Conservation (phyloP, 371 early-diverging fungal species). For the Rhizopus delemar region DNA sequence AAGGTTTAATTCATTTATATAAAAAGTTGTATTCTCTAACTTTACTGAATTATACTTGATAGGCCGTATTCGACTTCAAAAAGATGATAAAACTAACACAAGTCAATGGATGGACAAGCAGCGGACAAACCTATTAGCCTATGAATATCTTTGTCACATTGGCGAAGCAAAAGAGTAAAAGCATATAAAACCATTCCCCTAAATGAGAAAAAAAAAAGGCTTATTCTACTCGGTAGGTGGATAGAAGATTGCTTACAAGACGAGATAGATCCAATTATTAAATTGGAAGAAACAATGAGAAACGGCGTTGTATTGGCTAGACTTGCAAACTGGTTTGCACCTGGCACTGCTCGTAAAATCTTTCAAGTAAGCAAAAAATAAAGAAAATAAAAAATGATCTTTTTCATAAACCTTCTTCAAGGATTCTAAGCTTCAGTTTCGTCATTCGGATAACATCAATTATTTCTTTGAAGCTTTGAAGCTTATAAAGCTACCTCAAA, state of each 20-base stretch:
- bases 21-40: not conserved
- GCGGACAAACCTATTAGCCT: conserved; percentile 90
- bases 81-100: conserved; percentile 50
- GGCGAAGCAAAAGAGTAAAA: conserved; percentile 98
- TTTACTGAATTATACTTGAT: not conserved
- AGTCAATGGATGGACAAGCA: conserved; percentile 95
- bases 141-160: conserved; percentile 98
- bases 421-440: conserved; percentile 86
- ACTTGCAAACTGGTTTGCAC: conserved; percentile 85
- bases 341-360: conserved; percentile 82
- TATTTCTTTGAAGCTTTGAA: conserved; percentile 85
- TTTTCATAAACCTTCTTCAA: conserved; percentile 25
- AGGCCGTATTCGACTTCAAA: conserved; percentile 69
- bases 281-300: conserved; percentile 88
- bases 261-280: conserved; percentile 76
- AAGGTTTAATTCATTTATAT: conserved; percentile 13
- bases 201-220: too few relatives aligned
- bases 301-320: conserved; percentile 95
- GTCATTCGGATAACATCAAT: conserved; percentile 99
- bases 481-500: conserved; percentile 82
- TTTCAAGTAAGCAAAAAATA: conserved; percentile 63
- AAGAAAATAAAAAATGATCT: not conserved
- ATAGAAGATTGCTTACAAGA: conserved; percentile 90
- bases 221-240: conserved; percentile 68
- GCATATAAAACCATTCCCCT: not conserved